Evolutionary conservation across 805 yeast genomes (phyloP).

Genomic region (Candida argentea): DNA sequence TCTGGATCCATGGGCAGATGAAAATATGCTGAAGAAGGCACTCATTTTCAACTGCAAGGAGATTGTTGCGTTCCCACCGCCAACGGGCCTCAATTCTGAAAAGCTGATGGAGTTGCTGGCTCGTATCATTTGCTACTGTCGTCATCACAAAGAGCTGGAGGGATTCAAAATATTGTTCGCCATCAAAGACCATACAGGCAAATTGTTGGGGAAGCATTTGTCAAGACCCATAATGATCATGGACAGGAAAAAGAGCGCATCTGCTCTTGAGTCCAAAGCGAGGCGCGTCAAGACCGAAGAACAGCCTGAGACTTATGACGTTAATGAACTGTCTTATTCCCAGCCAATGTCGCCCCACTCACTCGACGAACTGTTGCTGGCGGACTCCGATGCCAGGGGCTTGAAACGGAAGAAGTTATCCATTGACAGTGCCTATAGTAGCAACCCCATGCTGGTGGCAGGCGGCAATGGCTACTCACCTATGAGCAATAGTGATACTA

Average conservation of each 20-base stretch:
- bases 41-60: conserved; percentile 88
- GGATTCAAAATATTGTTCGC: conserved; percentile 74
- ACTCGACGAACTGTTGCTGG: conserved; percentile 47
- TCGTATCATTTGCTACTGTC: conserved; percentile 88
- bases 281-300: not conserved
- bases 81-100: conserved; percentile 29
- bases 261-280: conserved; percentile 12
- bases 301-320: too few species aligned
- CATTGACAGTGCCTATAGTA: conserved; percentile 32
- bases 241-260: conserved; percentile 73
- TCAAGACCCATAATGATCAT: conserved; percentile 80
- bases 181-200: conserved; percentile 49
- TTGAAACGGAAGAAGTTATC: conserved; percentile 41
- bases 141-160: conserved; percentile 83
- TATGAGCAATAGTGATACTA: conserved; percentile 34
- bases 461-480: conserved; percentile 36
- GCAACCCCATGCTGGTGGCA: conserved; percentile 29
- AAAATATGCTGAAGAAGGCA: conserved; percentile 66
- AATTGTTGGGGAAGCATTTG: conserved; percentile 60
- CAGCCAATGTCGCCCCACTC: conserved; percentile 54
- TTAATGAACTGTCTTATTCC: not conserved
- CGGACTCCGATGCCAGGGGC: conserved; percentile 26
- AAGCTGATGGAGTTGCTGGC: conserved; percentile 45
- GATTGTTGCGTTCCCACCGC: conserved; percentile 62
- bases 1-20: conserved; percentile 72